phyloP scores from a whole-genome alignment of 768 basidiomycete genomes.

The Mycena polygramma region DNA sequence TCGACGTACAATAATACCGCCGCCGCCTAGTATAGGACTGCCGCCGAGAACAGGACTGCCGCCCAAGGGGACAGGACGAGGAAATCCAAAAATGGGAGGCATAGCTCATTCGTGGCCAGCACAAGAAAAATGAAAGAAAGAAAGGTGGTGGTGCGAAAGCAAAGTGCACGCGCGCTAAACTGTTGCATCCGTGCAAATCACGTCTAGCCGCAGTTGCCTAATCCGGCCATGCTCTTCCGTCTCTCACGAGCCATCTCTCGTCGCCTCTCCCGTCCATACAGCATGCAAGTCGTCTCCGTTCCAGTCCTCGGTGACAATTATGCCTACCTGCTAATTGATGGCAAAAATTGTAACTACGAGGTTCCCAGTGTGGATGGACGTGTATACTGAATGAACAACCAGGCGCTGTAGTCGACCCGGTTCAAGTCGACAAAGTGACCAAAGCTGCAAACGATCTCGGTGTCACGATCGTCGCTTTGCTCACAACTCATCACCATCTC shows the following conservation, averaged over 20 bases:
- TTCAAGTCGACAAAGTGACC: conserved; percentile 66
- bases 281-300: conserved; percentile 84
- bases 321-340: conserved; percentile 85
- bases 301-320: conserved; percentile 89
- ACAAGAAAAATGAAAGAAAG: conserved; percentile 26
- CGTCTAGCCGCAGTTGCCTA: neutral
- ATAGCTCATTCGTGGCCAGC: conserved; percentile 38
- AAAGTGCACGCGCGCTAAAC: neutral
- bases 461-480: conserved; percentile 75
- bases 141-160: conserved; percentile 16
- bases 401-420: conserved; percentile 46
- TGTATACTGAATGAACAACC: too few relatives aligned
- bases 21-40: neutral
- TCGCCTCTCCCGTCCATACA: conserved; percentile 33
- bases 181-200: too few relatives aligned
- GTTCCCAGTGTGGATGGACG: too few relatives aligned
- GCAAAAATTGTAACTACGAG: conserved; percentile 59
- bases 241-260: conserved; percentile 36
- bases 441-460: conserved; percentile 71
- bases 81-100: conserved; percentile 13
- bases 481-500: conserved; percentile 94
- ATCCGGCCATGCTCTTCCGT: neutral
- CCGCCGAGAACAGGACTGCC: neutral
- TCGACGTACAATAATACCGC: too few relatives aligned
- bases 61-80: neutral